Percentiles rank a stretch among this genome's conserved stretches.
Conservation (phyloP, 768 basidiomycete species). For the Agaricus bisporus region DNA sequence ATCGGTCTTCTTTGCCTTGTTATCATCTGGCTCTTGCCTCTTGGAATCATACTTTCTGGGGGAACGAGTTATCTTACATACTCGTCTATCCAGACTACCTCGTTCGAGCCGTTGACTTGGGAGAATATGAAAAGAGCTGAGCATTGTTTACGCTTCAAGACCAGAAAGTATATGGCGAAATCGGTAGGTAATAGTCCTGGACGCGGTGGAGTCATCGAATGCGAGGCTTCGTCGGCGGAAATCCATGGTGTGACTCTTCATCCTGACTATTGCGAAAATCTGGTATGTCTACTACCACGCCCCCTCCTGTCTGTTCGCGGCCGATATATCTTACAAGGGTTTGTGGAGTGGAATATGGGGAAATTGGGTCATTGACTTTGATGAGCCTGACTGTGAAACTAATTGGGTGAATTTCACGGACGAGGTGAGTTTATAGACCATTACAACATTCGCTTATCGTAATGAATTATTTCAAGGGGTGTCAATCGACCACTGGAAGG, state of each 20-base stretch:
- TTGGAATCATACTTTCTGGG: neutral
- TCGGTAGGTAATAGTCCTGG: neutral
- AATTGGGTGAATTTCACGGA: neutral
- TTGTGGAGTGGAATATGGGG: slow-evolving; percentile 5
- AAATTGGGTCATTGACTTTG: slow-evolving; percentile 3
- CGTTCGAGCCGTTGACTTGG: neutral
- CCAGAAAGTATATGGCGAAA: slow-evolving; percentile 2
- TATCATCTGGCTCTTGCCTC: neutral
- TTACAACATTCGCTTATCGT: neutral
- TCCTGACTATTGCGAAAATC: neutral
- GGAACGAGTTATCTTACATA: neutral
- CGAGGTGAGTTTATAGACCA: neutral
- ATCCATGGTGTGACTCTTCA: neutral
- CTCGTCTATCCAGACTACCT: neutral
- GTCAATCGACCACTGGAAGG: neutral
- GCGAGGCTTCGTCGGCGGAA: neutral
- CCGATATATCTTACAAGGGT: neutral
- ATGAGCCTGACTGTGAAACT: slow-evolving; percentile 4
- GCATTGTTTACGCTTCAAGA: slow-evolving; percentile 2
- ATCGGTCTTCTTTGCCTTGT: slow-evolving; percentile 1
- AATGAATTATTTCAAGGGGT: neutral
- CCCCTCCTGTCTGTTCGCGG: neutral
- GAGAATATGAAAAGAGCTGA: neutral
- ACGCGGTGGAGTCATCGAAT: neutral
- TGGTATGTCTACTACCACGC: neutral